Conservation (phyloP, 1,284 basidiomycete species). For the Ustilago bromivora region DNA sequence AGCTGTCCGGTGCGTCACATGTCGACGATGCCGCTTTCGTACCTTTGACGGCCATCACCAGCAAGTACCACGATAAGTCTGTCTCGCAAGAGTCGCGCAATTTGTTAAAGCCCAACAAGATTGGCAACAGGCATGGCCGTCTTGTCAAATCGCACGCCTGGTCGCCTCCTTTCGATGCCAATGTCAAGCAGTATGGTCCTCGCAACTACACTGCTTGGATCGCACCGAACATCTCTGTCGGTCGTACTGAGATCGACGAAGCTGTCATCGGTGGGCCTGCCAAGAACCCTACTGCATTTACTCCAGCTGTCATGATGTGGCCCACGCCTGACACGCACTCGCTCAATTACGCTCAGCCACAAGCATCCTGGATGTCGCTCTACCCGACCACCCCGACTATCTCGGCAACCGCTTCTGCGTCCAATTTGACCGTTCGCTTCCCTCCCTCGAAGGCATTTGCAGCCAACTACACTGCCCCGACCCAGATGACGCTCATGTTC, state of each 20-base stretch:
- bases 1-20: slow-evolving; percentile 31
- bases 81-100: slow-evolving; percentile 28
- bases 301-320: slow-evolving; percentile 36
- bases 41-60: slow-evolving; percentile 37
- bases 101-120: slow-evolving; percentile 12
- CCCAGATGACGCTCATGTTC: slow-evolving; percentile 37
- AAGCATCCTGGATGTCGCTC: slow-evolving; percentile 35
- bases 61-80: slow-evolving; percentile 36
- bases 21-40: slow-evolving; percentile 33
- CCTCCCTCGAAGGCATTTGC: slow-evolving; percentile 32
- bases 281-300: slow-evolving; percentile 35
- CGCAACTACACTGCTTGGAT: slow-evolving; percentile 46
- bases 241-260: slow-evolving; percentile 42
- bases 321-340: slow-evolving; percentile 22
- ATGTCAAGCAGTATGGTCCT: slow-evolving; percentile 36
- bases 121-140: slow-evolving; percentile 21
- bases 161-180: slow-evolving; percentile 38
- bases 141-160: slow-evolving; percentile 28
- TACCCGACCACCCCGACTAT: slow-evolving; percentile 35
- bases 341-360: slow-evolving; percentile 24
- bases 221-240: slow-evolving; percentile 29
- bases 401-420: slow-evolving; percentile 27
- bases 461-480: slow-evolving; percentile 38
- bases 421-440: slow-evolving; percentile 34
- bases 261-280: slow-evolving; percentile 35